phyloP scores from a whole-genome alignment of 106 monocot species.

The Vanilla planifolia region DNA sequence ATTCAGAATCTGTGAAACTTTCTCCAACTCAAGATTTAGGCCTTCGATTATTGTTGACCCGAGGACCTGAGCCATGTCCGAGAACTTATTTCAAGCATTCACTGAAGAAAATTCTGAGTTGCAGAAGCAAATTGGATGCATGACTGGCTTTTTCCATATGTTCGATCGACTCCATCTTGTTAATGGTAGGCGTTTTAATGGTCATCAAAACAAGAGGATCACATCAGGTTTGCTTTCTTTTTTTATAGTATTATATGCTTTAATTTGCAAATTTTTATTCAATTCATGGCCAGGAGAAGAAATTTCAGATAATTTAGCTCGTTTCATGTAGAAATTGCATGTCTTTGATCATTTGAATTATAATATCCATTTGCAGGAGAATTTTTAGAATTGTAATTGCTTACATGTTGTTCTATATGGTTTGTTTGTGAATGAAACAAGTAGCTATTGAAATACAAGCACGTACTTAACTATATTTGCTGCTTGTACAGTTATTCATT shows the following conservation, averaged over 20 bases:
- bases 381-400: too few species aligned
- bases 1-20: background rate
- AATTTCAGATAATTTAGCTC: too few species aligned
- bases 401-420: too few species aligned
- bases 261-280: background rate
- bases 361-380: too few species aligned
- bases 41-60: background rate
- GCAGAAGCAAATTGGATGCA: conserved; percentile 80
- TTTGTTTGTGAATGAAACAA: too few species aligned
- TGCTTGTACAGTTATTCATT: too few species aligned
- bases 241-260: background rate
- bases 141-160: conserved; percentile 78
- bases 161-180: conserved; percentile 64
- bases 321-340: too few species aligned
- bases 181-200: conserved; percentile 27
- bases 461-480: too few species aligned
- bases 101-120: conserved; percentile 58
- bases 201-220: conserved; percentile 25
- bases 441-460: too few species aligned
- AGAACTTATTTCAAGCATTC: conserved; percentile 50
- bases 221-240: conserved; percentile 35
- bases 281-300: too few species aligned
- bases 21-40: conserved; percentile 3
- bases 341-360: too few species aligned
- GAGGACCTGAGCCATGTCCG: conserved; percentile 38